Evolutionary conservation across 192 early-diverging fungal genomes (phyloP), one percentile per base, ranked within the genome.

Genomic region (Chytriomyces sp.): DNA sequence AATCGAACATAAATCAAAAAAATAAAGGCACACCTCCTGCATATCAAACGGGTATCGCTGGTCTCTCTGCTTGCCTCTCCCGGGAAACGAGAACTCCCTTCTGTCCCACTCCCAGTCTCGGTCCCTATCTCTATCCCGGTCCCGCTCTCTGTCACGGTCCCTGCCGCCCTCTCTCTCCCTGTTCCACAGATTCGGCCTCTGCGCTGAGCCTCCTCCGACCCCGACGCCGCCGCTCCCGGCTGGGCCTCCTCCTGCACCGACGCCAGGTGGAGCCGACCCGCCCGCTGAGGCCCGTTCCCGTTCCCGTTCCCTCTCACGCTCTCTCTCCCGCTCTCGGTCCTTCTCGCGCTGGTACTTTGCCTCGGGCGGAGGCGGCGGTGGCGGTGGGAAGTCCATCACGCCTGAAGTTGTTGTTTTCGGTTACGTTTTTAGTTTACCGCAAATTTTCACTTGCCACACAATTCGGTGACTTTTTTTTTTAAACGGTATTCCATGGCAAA

Each of bases 361-460:
- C 49, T 23, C 68, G 10, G 68, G 20, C 48, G 68, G 68, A 20
- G 68, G 68, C 49, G 68, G 68, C 49, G 68, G 68, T 45, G 68
- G 68, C n/a, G 50, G 68, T 18, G 68, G 68, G 20, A 69, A 26
- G 18, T n/a, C 18, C 68, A 16, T 48, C 23, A 28, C 45, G 23
- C 26, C 26, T 69, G 53, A 20, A 57, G 53, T 13, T n/a, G 20
- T n/a, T 57, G 53, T 50, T 57, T 69, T 49, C 13, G 11, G 68
- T 35, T 24, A 26, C 18, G 11, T 18, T 64, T 64, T 64, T 64
- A 35, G 35, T 35, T 35, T 35, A 35, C 35, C 35, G 35, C 35
- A 35, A 35, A 35, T 35, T 35, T 35, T 35, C 35, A 35, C 35
- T 35, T 35, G 35, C 35, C 35, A 57, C 53, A 28, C 35, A 28